Conservation (phyloP, 2,329 filamentous ascomycete species). For the Madurella mycetomatis region DNA sequence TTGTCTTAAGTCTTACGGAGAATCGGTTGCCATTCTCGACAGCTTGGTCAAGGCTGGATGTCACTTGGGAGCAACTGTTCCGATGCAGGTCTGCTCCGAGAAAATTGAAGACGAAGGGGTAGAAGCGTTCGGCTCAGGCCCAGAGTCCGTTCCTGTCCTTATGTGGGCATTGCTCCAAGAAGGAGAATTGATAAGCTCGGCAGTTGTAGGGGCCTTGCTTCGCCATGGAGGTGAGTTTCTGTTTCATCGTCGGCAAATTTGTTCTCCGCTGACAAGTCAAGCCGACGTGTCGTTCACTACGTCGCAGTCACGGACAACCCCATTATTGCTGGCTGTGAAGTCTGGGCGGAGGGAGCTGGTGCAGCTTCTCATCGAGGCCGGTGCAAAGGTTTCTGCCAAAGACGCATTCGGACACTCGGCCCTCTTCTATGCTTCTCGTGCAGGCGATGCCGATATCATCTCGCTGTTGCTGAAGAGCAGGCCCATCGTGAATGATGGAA, state of each 20-base stretch:
- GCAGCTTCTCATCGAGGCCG: slow-evolving; percentile 21
- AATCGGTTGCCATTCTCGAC: slow-evolving; percentile 20
- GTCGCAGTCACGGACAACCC: slow-evolving; percentile 22
- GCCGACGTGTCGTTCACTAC: slow-evolving; percentile 24
- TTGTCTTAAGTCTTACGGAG: slow-evolving; percentile 22
- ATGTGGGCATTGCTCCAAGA: slow-evolving; percentile 25
- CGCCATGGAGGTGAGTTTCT: slow-evolving; percentile 22
- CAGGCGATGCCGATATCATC: slow-evolving; percentile 26
- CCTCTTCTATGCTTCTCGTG: slow-evolving; percentile 29
- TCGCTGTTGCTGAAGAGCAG: slow-evolving; percentile 26
- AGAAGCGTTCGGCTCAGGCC: slow-evolving; percentile 3
- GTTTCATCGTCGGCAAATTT: not conserved
- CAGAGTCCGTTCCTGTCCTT: slow-evolving; percentile 22
- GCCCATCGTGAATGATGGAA: slow-evolving; percentile 29
- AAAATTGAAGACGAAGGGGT: not conserved
- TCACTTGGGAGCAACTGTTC: slow-evolving; percentile 19
- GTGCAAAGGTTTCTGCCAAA: slow-evolving; percentile 22
- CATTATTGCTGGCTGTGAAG: slow-evolving; percentile 25
- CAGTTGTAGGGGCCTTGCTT: slow-evolving; percentile 20
- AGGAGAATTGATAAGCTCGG: slow-evolving; percentile 12
- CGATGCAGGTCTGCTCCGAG: slow-evolving; percentile 15
- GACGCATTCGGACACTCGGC: slow-evolving; percentile 26
- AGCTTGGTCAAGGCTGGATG: slow-evolving; percentile 20
- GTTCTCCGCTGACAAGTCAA: slow-evolving; percentile 10
- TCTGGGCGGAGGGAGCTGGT: slow-evolving; percentile 20